phyloP scores from a whole-genome alignment of 139 green algal species.

The Limnomonas spitsbergensis region DNA sequence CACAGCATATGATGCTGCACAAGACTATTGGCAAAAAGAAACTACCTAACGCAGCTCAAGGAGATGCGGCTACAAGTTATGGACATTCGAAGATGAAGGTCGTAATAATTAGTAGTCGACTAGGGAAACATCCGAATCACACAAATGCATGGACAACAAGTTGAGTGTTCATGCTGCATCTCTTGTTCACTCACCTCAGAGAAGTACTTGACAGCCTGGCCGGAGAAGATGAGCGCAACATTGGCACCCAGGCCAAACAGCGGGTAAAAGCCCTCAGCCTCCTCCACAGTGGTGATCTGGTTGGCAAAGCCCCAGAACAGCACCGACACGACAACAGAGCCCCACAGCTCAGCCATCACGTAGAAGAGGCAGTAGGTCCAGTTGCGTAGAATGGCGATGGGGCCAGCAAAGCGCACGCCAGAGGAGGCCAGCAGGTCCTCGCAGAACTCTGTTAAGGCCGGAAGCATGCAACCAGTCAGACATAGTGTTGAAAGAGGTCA shows the following conservation, averaged over 20 bases:
- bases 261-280: constrained; percentile 98
- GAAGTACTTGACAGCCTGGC: constrained; percentile 94
- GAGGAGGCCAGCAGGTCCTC: constrained; percentile 69
- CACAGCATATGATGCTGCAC: no score
- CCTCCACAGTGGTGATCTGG: constrained; percentile 97
- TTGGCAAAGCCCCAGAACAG: constrained; percentile 99
- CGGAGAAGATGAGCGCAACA: constrained; percentile 97
- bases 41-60: no score
- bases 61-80: no score
- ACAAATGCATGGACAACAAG: no score
- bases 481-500: no score
- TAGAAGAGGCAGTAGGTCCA: constrained; percentile 99
- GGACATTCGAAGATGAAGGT: no score
- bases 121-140: no score
- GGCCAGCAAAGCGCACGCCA: constrained; percentile 82
- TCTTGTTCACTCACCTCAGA: constrained; percentile 58
- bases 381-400: constrained; percentile 97
- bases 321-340: constrained; percentile 97
- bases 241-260: constrained; percentile 98
- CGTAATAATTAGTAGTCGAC: no score
- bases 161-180: no score
- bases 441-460: constrained; percentile 57
- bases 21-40: no score
- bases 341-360: constrained; percentile 99
- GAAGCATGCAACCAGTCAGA: no score